A percentile compares a stretch with the other conserved stretches of the same genome.
Conservation (phyloP, 139 green algal genomes). For the Edaphochlamys debaryana region DNA sequence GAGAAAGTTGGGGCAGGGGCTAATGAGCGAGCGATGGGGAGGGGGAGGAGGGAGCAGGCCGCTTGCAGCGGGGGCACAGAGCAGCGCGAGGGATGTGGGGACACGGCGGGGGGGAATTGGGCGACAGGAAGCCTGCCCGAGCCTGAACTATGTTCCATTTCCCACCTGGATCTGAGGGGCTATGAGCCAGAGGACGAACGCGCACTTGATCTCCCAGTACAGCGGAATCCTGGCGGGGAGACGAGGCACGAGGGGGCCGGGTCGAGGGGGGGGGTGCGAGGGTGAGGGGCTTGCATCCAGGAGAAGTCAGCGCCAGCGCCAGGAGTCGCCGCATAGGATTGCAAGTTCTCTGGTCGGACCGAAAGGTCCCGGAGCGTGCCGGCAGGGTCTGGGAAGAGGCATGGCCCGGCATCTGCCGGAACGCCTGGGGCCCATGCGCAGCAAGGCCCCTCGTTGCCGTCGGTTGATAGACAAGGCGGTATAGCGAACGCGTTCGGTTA, state of each 20-base stretch:
- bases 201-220: slow-evolving; percentile 52
- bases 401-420: too few species aligned
- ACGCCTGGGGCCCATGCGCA: too few species aligned
- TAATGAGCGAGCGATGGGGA: not conserved
- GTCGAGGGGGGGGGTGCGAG: too few species aligned
- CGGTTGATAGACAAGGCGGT: not conserved
- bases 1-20: not conserved
- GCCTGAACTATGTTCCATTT: not conserved
- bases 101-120: not conserved
- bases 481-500: not conserved
- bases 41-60: not conserved
- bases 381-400: not conserved
- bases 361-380: too few species aligned
- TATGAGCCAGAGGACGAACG: slow-evolving; percentile 52
- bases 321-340: too few species aligned
- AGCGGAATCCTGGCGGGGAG: slow-evolving; percentile 41
- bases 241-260: not conserved
- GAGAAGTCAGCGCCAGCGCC: too few species aligned
- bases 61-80: not conserved
- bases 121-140: not conserved
- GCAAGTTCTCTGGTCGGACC: too few species aligned
- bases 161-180: slow-evolving; percentile 44
- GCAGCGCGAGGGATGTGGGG: not conserved
- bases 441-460: too few species aligned
- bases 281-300: not conserved